A percentile compares a stretch with the other conserved stretches of the same genome.
Conservation (phyloP, 257 asterid genomes). For the Salvia rosmarinus region DNA sequence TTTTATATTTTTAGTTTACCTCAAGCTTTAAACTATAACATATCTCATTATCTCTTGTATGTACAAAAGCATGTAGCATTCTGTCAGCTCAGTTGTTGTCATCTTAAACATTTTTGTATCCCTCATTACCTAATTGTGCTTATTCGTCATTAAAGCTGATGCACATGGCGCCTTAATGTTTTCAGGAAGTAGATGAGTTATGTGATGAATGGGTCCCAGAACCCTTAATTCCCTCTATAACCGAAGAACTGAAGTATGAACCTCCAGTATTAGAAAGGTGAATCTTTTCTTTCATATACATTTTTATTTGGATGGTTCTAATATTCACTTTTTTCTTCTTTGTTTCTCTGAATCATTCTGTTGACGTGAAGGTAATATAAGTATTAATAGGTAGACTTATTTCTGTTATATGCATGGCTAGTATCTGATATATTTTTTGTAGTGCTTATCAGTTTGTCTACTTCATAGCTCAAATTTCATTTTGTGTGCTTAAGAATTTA, state of each 20-base stretch:
- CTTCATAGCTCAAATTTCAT: conserved; percentile 20
- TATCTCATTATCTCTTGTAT: conserved; percentile 2
- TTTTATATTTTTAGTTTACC: neutral
- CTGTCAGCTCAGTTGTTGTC: neutral
- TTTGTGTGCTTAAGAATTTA: neutral
- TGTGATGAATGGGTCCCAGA: conserved; percentile 97
- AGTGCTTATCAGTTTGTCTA: conserved; percentile 8
- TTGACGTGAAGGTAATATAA: conserved; percentile 15
- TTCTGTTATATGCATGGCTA: conserved; percentile 15
- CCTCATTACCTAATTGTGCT: conserved; percentile 22
- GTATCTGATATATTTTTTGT: neutral
- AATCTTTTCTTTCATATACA: conserved; percentile 9
- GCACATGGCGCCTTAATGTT: conserved; percentile 31
- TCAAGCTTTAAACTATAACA: neutral
- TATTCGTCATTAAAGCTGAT: conserved; percentile 28
- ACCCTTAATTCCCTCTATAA: conserved; percentile 71
- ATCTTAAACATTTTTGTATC: conserved; percentile 16
- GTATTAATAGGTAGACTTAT: neutral
- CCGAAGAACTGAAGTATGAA: conserved; percentile 71
- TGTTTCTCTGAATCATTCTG: neutral
- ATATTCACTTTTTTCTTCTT: neutral
- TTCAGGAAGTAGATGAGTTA: conserved; percentile 94
- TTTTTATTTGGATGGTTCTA: neutral
- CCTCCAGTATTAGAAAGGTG: conserved; percentile 91
- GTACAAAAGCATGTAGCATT: neutral